Evolutionary conservation across 2,329 filamentous ascomycete species (phyloP).

Genomic region (Lachnellula suecica): DNA sequence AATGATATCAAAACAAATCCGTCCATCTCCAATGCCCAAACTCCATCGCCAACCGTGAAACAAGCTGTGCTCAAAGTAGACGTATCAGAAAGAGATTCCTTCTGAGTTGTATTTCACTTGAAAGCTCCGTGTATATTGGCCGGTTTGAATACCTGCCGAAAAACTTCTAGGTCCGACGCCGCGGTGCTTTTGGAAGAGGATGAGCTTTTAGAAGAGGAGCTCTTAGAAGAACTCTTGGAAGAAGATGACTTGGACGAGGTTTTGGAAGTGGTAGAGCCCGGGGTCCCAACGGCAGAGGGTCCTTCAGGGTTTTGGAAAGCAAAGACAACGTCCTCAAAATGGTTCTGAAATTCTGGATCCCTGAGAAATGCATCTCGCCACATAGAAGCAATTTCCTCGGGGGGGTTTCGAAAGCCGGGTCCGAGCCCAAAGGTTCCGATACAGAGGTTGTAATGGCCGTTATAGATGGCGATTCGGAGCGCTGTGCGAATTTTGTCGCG

Average conservation of each 20-base stretch:
- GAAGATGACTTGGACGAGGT: slow-evolving; percentile 15
- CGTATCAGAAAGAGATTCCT: background rate
- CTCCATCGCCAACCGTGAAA: background rate
- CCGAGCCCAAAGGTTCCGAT: slow-evolving; percentile 66
- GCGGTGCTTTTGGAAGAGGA: slow-evolving; percentile 32
- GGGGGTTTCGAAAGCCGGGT: slow-evolving; percentile 63
- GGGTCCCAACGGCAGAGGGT: slow-evolving; percentile 51
- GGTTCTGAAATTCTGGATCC: slow-evolving; percentile 60
- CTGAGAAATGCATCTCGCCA: slow-evolving; percentile 66
- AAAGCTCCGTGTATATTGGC: slow-evolving; percentile 36
- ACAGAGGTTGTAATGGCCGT: slow-evolving; percentile 56
- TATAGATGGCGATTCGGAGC: slow-evolving; percentile 66
- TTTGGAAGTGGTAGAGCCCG: slow-evolving; percentile 37
- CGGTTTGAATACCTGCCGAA: slow-evolving; percentile 50
- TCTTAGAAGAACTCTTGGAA: slow-evolving; percentile 10
- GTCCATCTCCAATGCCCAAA: background rate
- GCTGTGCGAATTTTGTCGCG: slow-evolving; percentile 71
- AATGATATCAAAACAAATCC: background rate
- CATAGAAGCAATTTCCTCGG: slow-evolving; percentile 62
- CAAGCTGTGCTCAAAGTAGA: background rate
- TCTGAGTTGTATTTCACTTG: slow-evolving; percentile 16
- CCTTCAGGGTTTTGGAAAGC: slow-evolving; percentile 56
- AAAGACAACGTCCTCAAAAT: slow-evolving; percentile 62
- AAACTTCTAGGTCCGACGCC: slow-evolving; percentile 49
- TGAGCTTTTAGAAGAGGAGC: slow-evolving; percentile 30